phyloP scores from a whole-genome alignment of 2,329 filamentous ascomycete genomes.

The Colletotrichum sp. region DNA sequence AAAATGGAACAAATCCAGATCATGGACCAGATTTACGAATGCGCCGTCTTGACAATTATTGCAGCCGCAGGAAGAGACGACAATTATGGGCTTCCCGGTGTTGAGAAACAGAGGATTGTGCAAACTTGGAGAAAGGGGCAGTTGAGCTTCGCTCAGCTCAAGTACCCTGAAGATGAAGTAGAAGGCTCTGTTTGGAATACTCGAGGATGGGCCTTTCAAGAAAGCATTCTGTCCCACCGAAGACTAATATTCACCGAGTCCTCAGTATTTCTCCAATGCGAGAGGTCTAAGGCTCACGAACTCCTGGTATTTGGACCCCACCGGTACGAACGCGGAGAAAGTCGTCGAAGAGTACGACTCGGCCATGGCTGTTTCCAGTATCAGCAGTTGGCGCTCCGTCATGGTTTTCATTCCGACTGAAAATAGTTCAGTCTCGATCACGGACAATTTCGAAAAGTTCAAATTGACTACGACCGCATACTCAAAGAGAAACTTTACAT shows the following conservation, averaged over 20 bases:
- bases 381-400: neutral
- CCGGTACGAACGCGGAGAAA: neutral
- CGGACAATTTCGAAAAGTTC: neutral
- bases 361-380: neutral
- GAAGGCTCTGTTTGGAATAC: neutral
- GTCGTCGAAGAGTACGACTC: neutral
- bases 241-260: neutral
- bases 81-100: neutral
- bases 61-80: neutral
- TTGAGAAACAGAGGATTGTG: neutral
- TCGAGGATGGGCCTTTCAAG: neutral
- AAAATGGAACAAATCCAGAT: constrained; percentile 13
- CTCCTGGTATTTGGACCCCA: neutral
- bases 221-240: neutral
- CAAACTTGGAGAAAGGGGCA: neutral
- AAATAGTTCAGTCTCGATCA: neutral
- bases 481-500: neutral
- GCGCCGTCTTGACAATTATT: neutral
- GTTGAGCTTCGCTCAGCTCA: neutral
- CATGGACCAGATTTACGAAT: constrained; percentile 16
- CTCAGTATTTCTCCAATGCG: neutral
- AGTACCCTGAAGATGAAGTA: neutral
- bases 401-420: neutral
- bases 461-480: neutral
- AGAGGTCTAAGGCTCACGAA: neutral